Evolutionary conservation across 164 flowering plant species (phyloP), one percentile per base, ranked within the genome.

Genomic region (Kingdonia uniflora): DNA sequence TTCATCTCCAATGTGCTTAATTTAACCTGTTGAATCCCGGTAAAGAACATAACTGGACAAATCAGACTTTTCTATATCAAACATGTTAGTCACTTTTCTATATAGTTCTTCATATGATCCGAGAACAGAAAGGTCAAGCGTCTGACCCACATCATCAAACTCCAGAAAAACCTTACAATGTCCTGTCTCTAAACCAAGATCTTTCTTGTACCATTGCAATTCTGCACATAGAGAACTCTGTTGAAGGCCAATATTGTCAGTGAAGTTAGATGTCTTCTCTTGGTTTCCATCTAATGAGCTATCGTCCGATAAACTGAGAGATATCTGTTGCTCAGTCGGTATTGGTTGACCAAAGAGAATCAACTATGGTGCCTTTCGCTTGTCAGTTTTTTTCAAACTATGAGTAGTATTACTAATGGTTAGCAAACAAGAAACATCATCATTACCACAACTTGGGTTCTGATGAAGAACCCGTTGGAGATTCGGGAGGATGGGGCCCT

Each of bases 161-260:
- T 85, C 95, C 81, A 82, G 46, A 59, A 80, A 82, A 5, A 89
- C 92, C 68, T 84, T 82, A 67, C 97, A 85, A 37, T 71, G 84
- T 56, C 80, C 81, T 19, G 72, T 71, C 33, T 74, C 84, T 47
- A 77, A 49, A 48, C 67, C 73, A 17, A 67, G 60, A 51, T 72
- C 77, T 29, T 65, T 63, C 38, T 58, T 64, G 59, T 63, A 59
- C 68, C 72, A 69, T 14, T 70, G 63, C 54, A 68, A 68, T 1
- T 61, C 69, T 54, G 69, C 52, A 44, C 58, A 46, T 8, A 71
- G 59, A 13, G 71, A 57, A 24, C 66, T 74, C 37, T 74, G 71
- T 17, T 26, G 61, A 14, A 44, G 57, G 22, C 50, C 64, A 12
- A 57, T 55, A 19, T 70, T 74, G 42, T 63, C 73, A 33, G 77